Percentiles rank a stretch among this genome's conserved stretches.
Evolutionary conservation across 1,284 basidiomycete species (phyloP).

Genomic region (Gomphus sp.): DNA sequence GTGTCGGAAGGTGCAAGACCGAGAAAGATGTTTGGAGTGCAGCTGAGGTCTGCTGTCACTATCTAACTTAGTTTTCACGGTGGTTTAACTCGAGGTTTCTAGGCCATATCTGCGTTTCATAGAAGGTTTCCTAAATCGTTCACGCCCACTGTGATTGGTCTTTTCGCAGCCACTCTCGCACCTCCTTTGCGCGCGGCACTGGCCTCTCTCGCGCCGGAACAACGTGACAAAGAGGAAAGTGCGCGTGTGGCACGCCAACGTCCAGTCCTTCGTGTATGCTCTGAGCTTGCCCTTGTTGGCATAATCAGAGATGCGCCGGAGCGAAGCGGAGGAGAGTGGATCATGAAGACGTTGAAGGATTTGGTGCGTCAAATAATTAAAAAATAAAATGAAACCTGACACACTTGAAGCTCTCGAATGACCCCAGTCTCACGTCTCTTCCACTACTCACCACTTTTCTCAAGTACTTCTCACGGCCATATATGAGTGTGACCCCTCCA

Average conservation of each 20-base stretch:
- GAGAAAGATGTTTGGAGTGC: conserved; percentile 89
- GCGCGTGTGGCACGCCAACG: conserved; percentile 75
- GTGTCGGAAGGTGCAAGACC: conserved; percentile 75
- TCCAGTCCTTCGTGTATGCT: conserved; percentile 76
- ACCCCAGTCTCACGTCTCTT: conserved; percentile 76
- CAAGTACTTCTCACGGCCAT: conserved; percentile 75
- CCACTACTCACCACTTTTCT: conserved; percentile 80
- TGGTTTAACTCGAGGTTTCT: conserved; percentile 12
- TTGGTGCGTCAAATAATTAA: conserved; percentile 45
- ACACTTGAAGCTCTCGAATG: conserved; percentile 65
- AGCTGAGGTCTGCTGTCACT: conserved; percentile 64
- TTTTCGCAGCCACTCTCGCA: conserved; percentile 58
- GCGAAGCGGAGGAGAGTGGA: conserved; percentile 76
- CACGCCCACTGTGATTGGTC: conserved; percentile 60
- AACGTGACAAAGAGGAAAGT: conserved; percentile 90
- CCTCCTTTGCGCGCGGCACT: conserved; percentile 53
- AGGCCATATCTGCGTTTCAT: conserved; percentile 88
- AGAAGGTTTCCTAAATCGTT: conserved; percentile 79
- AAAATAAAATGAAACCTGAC: not conserved
- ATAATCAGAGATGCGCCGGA: conserved; percentile 60
- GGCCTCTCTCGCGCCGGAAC: conserved; percentile 58
- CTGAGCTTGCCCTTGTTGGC: conserved; percentile 85
- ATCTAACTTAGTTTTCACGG: not conserved
- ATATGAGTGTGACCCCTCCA: conserved; percentile 60
- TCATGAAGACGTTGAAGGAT: conserved; percentile 73